A percentile compares a stretch with the other conserved stretches of the same genome.
phyloP scores from a whole-genome alignment of 2,329 filamentous ascomycete genomes.

The Graphilbum fragrans region DNA sequence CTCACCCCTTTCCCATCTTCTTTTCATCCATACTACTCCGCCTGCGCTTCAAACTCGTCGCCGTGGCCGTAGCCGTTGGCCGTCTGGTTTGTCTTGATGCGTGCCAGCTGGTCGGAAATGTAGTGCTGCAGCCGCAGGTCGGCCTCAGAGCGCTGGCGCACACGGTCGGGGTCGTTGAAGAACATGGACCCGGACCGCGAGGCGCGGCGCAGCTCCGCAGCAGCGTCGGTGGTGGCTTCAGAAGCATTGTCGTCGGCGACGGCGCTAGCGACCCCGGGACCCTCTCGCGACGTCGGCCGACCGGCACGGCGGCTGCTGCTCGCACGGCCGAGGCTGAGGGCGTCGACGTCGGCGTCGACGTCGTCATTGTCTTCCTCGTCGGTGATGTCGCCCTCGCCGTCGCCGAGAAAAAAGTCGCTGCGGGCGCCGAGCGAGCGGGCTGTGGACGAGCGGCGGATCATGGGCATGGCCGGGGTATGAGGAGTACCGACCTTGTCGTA shows the following conservation, averaged over 20 bases:
- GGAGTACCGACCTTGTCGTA: conserved; percentile 20
- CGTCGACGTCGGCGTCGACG: conserved; percentile 2
- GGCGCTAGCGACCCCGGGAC: no score
- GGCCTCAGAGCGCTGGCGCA: conserved; percentile 38
- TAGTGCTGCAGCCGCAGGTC: conserved; percentile 69
- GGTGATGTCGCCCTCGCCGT: conserved; percentile 31
- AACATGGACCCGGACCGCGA: conserved; percentile 22
- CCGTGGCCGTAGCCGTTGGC: conserved; percentile 24
- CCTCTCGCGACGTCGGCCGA: conserved; percentile 32
- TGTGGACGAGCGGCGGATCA: conserved; percentile 67
- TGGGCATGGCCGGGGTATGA: conserved; percentile 28
- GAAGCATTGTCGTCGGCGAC: no score
- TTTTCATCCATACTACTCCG: conserved; percentile 5
- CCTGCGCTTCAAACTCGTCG: conserved; percentile 36
- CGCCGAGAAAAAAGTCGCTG: conserved; percentile 50
- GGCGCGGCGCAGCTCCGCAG: conserved; percentile 21
- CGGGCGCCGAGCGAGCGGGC: conserved; percentile 72
- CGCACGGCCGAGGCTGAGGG: background rate
- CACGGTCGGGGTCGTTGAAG: conserved; percentile 39
- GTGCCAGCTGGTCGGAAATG: conserved; percentile 67
- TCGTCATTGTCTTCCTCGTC: conserved; percentile 32
- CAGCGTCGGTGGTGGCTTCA: conserved; percentile 21
- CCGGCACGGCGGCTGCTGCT: background rate
- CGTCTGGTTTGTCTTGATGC: conserved; percentile 48
- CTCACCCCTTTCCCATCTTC: no score